These are phyloP conservation scores for Colletotrichum chrysophilum DNA, from an alignment of 2,329 filamentous ascomycete species.

Conservation along the genomic window DNA sequence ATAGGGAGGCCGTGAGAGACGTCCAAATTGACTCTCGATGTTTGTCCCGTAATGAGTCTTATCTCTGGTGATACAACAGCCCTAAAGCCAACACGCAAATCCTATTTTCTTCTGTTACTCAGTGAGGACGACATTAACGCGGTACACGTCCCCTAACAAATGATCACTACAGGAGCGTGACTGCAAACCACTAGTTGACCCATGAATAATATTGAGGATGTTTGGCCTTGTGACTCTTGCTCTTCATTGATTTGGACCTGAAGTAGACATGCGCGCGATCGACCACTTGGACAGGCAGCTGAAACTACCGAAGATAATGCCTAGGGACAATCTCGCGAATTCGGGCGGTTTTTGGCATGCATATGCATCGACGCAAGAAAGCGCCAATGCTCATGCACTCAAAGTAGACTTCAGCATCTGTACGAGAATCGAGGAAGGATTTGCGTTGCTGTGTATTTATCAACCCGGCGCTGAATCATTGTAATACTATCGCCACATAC, in stretches of 20 bases:
- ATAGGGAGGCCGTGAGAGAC: background rate
- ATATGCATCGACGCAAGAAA: background rate
- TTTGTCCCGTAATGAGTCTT: background rate
- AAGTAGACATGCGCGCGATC: background rate
- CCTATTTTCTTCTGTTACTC: background rate
- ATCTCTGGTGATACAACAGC: background rate
- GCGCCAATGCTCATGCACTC: background rate
- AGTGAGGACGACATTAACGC: background rate
- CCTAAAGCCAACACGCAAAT: background rate
- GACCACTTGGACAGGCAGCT: background rate
- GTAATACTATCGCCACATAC: background rate
- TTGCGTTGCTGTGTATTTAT: background rate
- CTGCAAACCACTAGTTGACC: background rate
- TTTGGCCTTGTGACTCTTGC: background rate
- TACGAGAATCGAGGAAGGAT: background rate
- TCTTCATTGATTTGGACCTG: background rate
- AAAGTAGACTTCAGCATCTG: background rate
- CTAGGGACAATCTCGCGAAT: background rate
- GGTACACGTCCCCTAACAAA: background rate
- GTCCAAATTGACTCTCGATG: background rate
- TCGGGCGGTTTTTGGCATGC: background rate
- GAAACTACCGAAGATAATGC: background rate
- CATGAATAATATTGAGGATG: background rate
- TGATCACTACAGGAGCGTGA: background rate
- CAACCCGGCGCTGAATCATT: background rate